phyloP scores from a whole-genome alignment of 140 eudicot species.

The Flaveria floridana region DNA sequence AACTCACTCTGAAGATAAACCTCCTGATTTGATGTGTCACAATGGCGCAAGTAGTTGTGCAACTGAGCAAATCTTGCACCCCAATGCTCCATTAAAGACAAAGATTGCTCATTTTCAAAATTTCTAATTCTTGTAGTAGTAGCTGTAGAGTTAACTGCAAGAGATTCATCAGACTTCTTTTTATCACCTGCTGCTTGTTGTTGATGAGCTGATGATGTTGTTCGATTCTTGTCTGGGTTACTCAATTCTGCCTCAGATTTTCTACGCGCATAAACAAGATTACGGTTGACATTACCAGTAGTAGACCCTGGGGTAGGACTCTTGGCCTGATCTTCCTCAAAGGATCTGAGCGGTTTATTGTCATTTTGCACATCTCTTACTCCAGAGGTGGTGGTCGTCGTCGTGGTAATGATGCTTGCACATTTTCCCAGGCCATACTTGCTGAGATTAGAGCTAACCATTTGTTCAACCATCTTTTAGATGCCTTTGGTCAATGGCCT shows the following conservation, averaged over 20 bases:
- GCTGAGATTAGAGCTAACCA: slow-evolving; percentile 50
- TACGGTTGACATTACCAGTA: slow-evolving; percentile 31
- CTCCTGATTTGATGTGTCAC: slow-evolving; percentile 41
- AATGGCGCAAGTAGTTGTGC: slow-evolving; percentile 40
- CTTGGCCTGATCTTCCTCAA: slow-evolving; percentile 35
- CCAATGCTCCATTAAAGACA: slow-evolving; percentile 40
- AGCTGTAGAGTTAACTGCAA: slow-evolving; percentile 19
- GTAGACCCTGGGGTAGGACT: slow-evolving; percentile 24
- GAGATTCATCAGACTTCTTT: slow-evolving; percentile 27
- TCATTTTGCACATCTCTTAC: slow-evolving; percentile 35
- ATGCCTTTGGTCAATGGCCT: slow-evolving; percentile 17
- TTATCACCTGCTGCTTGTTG: slow-evolving; percentile 18
- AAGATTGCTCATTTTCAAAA: slow-evolving; percentile 23
- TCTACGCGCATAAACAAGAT: slow-evolving; percentile 46
- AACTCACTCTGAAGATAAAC: slow-evolving; percentile 45
- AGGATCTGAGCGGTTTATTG: slow-evolving; percentile 9
- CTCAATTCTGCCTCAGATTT: slow-evolving; percentile 38
- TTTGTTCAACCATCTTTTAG: slow-evolving; percentile 46
- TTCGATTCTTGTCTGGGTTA: slow-evolving; percentile 34
- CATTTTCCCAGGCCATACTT: slow-evolving; percentile 40
- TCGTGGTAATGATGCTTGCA: slow-evolving; percentile 22
- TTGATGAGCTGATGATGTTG: slow-evolving; percentile 27
- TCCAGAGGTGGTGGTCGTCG: slow-evolving; percentile 9
- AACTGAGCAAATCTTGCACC: slow-evolving; percentile 35
- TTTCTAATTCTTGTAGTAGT: slow-evolving; percentile 9